These are phyloP conservation scores for Orbilia brochopaga DNA, from an alignment of 2,329 filamentous ascomycete species.

Conservation along the genomic window DNA sequence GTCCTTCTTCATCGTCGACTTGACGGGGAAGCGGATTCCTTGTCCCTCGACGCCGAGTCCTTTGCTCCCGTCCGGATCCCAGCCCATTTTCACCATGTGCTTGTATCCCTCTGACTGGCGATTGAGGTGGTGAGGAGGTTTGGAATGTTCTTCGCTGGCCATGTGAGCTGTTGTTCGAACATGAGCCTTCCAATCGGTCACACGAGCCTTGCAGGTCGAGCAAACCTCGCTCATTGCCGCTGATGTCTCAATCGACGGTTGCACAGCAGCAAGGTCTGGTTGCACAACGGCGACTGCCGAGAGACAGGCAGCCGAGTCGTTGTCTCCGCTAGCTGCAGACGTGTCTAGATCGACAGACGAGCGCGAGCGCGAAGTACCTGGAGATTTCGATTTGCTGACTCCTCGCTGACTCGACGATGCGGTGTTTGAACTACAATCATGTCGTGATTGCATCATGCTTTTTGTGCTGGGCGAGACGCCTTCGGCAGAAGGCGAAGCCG, in stretches of 20 bases:
- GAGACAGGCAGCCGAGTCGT: constrained; percentile 8
- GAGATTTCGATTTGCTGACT: background rate
- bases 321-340: constrained; percentile 37
- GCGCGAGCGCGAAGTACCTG: too few species aligned
- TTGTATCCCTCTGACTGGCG: constrained; percentile 72
- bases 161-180: constrained; percentile 73
- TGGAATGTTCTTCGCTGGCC: constrained; percentile 70
- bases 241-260: constrained; percentile 50
- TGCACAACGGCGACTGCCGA: constrained; percentile 32
- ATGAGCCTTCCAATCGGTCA: constrained; percentile 60
- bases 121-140: constrained; percentile 74
- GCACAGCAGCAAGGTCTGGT: constrained; percentile 35
- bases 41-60: constrained; percentile 75
- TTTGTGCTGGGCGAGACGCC: constrained; percentile 16
- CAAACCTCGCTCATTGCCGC: constrained; percentile 58
- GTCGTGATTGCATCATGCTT: constrained; percentile 44
- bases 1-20: constrained; percentile 73
- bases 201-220: constrained; percentile 67
- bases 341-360: constrained; percentile 47
- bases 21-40: constrained; percentile 78
- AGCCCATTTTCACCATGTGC: constrained; percentile 71
- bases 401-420: background rate
- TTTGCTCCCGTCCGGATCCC: constrained; percentile 73
- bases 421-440: constrained; percentile 22
- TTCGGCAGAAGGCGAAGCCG: constrained; percentile 13